Evolutionary conservation across 768 basidiomycete genomes (phyloP), one percentile per base, ranked within the genome.

Genomic region (Baorangia bicolor): DNA sequence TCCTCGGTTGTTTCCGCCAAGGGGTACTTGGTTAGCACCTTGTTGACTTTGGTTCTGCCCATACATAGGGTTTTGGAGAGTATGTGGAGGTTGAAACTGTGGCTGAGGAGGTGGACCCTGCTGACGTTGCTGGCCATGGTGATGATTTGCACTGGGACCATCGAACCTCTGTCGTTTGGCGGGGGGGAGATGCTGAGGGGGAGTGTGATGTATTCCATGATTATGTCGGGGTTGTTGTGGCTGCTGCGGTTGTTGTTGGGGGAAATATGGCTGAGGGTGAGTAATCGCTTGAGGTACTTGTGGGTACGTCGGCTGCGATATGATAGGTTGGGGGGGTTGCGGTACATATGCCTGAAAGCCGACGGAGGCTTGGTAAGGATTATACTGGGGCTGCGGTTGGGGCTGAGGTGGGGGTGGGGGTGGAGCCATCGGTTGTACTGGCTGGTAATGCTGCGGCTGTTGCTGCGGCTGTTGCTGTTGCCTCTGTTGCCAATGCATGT

Each of bases 151-250:
- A 58, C 75, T 81, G 2, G 90, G 89, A 5, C 86, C 87, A 68
- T 96, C 94, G 66, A 94, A 94, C 40, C 93, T 83, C 62, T 87
- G 92, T 50, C 94, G 79, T 71, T 97, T 97, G 2, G 93, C 93
- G 3, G 94, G 94, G 10, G 94, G 94, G n/a, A 87, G 77, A 65
- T 92, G 88, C 63, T 90, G 89, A 34, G 87, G 86, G 11, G 87
- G 82, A 0, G 83, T 75, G 59, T 91, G 88, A 60, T 86, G 79
- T 23, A 76, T 50, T 51, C 69, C 73, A 47, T 81, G 81, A 31
- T 78, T 81, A 45, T 74, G 80, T 60, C 73, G 80, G 51, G 73
- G 76, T 58, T 78, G 80, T 69, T 71, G 72, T 12, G 67, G 68
- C n/a, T 68, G 77, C 14, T 69, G 75, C 1, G 61, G 69, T 43